Evolutionary conservation across 306 rosid species (phyloP).

Genomic region (Comarum palustre): DNA sequence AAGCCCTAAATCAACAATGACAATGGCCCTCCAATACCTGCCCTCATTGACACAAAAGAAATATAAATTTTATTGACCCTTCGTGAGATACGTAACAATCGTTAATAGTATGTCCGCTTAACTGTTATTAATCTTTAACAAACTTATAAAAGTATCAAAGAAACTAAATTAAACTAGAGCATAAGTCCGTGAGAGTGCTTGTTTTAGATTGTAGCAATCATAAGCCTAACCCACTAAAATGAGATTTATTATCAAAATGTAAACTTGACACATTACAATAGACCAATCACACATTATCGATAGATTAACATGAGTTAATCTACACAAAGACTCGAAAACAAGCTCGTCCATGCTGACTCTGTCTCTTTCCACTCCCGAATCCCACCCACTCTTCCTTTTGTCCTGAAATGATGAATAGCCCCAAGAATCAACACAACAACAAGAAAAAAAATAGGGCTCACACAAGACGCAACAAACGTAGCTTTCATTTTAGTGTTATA

Average conservation of each 20-base stretch:
- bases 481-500: slow-evolving; percentile 2
- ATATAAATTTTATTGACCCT: background rate
- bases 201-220: too few relatives aligned
- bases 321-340: background rate
- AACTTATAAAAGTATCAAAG: too few relatives aligned
- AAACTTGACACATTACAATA: background rate
- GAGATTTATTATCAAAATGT: too few relatives aligned
- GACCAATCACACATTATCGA: background rate
- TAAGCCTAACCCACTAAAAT: too few relatives aligned
- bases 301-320: background rate
- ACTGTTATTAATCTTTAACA: too few relatives aligned
- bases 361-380: background rate
- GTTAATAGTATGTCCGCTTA: background rate
- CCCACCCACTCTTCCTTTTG: slow-evolving; percentile 6
- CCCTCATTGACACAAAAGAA: background rate
- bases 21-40: background rate
- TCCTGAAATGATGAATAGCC: background rate
- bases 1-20: background rate
- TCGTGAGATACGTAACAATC: background rate
- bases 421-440: background rate
- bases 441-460: background rate
- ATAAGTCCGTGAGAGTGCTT: too few relatives aligned
- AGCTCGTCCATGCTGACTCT: background rate
- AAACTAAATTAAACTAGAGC: too few relatives aligned
- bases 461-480: background rate